Evolutionary conservation across 108 stramenopile genomes (phyloP).

Genomic region (Craspedostauros australis): DNA sequence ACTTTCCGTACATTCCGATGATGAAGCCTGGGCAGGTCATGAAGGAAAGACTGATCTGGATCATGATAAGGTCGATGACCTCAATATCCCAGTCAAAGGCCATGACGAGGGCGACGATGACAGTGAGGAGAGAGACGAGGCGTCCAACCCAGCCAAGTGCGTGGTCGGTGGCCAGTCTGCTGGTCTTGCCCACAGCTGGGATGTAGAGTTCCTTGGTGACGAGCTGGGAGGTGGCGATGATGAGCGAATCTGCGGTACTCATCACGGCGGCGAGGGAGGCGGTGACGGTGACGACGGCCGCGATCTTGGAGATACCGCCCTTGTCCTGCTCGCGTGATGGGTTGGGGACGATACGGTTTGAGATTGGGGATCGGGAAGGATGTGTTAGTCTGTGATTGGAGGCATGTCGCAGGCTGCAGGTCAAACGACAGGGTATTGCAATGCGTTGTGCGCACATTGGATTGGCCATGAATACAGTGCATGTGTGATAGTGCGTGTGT

Average conservation of each 20-base stretch:
- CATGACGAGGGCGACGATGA: slow-evolving; percentile 1
- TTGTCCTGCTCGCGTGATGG: too few relatives aligned
- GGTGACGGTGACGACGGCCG: slow-evolving; percentile 24
- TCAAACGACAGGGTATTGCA: too few relatives aligned
- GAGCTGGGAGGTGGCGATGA: slow-evolving; percentile 33
- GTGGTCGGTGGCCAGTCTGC: background rate
- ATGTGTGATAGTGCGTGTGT: too few relatives aligned
- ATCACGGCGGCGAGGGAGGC: slow-evolving; percentile 36
- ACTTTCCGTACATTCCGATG: slow-evolving; percentile 10
- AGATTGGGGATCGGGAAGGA: too few relatives aligned
- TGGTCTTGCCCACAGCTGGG: slow-evolving; percentile 1
- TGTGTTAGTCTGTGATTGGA: too few relatives aligned
- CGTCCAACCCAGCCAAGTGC: slow-evolving; percentile 22
- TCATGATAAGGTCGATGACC: slow-evolving; percentile 4
- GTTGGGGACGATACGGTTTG: too few relatives aligned
- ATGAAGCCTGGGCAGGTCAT: slow-evolving; percentile 17
- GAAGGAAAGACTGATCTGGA: slow-evolving; percentile 14
- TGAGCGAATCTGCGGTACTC: slow-evolving; percentile 38
- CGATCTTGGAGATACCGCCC: slow-evolving; percentile 14
- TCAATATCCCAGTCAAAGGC: slow-evolving; percentile 11
- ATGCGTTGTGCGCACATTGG: too few relatives aligned
- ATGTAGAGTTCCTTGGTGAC: slow-evolving; percentile 24
- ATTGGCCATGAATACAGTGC: too few relatives aligned
- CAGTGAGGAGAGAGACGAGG: slow-evolving; percentile 8
- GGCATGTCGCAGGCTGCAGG: too few relatives aligned